Evolutionary conservation across 2,329 filamentous ascomycete species (phyloP).

Genomic region (Aspergillus vadensis): DNA sequence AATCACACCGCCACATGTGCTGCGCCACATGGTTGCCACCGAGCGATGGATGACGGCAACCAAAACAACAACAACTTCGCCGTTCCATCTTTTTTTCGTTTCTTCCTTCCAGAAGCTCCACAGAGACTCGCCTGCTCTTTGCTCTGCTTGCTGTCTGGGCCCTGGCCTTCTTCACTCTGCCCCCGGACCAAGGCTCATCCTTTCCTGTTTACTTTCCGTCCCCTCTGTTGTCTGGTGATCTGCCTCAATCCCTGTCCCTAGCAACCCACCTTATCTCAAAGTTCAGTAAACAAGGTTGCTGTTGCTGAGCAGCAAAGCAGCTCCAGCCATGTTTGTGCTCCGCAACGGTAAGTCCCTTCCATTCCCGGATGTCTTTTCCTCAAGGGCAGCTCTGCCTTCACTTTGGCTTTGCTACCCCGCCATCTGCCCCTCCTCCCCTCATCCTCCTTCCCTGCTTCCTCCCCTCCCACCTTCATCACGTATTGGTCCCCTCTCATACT

Average conservation of each 20-base stretch:
- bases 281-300: constrained; percentile 21
- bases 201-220: background rate
- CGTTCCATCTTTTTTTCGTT: constrained; percentile 18
- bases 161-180: background rate
- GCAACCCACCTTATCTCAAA: constrained; percentile 8
- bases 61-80: constrained; percentile 21
- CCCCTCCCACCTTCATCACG: background rate
- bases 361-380: constrained; percentile 15
- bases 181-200: background rate
- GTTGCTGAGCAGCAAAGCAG: constrained; percentile 27
- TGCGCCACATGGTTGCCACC: constrained; percentile 26
- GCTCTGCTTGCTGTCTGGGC: background rate
- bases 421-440: constrained; percentile 22
- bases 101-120: constrained; percentile 10
- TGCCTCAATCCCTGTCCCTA: constrained; percentile 12
- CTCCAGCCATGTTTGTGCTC: constrained; percentile 58
- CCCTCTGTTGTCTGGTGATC: background rate
- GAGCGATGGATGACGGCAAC: constrained; percentile 26
- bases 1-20: constrained; percentile 12
- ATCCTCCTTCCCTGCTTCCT: background rate
- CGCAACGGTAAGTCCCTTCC: constrained; percentile 52
- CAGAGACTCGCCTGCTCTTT: background rate
- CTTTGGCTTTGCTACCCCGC: constrained; percentile 20
- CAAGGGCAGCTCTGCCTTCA: constrained; percentile 2
- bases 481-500: constrained; percentile 11